Conservation (phyloP, 805 yeast species). For the Crinitomyces ghanaensis region DNA sequence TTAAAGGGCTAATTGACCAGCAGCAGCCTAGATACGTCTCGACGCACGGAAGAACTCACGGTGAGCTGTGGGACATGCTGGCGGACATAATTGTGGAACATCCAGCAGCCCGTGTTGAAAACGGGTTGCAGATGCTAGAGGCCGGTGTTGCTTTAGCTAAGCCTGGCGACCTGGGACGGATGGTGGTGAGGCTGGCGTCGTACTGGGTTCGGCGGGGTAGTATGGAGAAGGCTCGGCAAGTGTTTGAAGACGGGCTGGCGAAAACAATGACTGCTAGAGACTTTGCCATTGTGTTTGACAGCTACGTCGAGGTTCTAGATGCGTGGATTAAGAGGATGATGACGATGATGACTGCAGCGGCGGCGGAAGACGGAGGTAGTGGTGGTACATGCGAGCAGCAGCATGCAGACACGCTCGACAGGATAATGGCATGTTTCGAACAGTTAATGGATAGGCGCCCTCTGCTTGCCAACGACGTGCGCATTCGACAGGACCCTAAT, state of each 20-base stretch:
- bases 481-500: conserved; percentile 49
- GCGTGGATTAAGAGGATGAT: conserved; percentile 28
- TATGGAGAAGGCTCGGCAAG: conserved; percentile 29
- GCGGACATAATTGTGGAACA: conserved; percentile 33
- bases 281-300: conserved; percentile 53
- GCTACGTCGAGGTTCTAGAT: conserved; percentile 52
- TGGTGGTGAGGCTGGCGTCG: conserved; percentile 37
- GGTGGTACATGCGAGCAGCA: too few relatives aligned
- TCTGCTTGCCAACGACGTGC: conserved; percentile 53
- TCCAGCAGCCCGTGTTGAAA: conserved; percentile 21
- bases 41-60: conserved; percentile 31
- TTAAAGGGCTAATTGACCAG: conserved; percentile 27
- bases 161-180: conserved; percentile 48
- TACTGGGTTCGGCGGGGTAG: conserved; percentile 34
- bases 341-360: too few relatives aligned
- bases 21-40: conserved; percentile 29
- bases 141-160: too few relatives aligned
- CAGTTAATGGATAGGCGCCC: conserved; percentile 45
- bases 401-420: conserved; percentile 26
- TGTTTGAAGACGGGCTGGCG: conserved; percentile 39
- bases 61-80: conserved; percentile 38
- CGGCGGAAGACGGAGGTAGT: too few relatives aligned
- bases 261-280: conserved; percentile 43
- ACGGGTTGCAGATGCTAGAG: conserved; percentile 26
- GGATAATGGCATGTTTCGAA: conserved; percentile 40